Evolutionary conservation across 169 alveolate species (phyloP).

Genomic region (Plasmodium malariae): DNA sequence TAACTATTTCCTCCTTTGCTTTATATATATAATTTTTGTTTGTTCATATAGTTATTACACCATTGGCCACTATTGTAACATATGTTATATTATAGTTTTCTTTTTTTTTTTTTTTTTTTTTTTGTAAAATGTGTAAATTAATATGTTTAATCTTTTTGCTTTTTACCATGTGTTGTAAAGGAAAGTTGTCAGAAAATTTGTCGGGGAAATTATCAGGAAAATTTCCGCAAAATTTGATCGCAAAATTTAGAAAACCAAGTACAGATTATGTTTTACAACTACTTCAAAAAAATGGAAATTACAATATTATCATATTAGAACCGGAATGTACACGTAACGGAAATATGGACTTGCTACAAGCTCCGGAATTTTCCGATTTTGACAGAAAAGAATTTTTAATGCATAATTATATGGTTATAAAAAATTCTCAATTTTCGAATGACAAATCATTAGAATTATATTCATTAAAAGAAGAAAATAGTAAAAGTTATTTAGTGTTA

Average conservation of each 20-base stretch:
- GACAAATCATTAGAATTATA: constrained; percentile 29
- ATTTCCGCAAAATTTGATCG: no score
- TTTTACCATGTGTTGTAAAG: constrained; percentile 1
- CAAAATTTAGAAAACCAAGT: neutral
- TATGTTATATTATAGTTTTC: neutral
- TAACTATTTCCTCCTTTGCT: no score
- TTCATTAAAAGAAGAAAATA: constrained; percentile 22
- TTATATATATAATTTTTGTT: neutral
- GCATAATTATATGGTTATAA: constrained; percentile 35
- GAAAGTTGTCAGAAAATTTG: neutral
- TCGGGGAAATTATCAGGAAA: neutral
- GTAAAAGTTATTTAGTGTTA: constrained; percentile 34
- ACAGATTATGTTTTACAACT: constrained; percentile 15
- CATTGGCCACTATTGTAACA: neutral
- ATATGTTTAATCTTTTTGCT: neutral
- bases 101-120: constrained; percentile 1
- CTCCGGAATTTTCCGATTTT: neutral
- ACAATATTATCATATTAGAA: constrained; percentile 39
- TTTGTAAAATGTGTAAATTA: constrained; percentile 19
- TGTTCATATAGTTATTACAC: neutral
- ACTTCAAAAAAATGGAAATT: constrained; percentile 20
- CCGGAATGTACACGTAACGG: constrained; percentile 31
- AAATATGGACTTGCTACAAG: neutral
- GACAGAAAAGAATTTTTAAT: constrained; percentile 69
- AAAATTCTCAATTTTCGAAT: constrained; percentile 40